Conservation (phyloP, 2,329 filamentous ascomycete species). For the Fulvia fulva region DNA sequence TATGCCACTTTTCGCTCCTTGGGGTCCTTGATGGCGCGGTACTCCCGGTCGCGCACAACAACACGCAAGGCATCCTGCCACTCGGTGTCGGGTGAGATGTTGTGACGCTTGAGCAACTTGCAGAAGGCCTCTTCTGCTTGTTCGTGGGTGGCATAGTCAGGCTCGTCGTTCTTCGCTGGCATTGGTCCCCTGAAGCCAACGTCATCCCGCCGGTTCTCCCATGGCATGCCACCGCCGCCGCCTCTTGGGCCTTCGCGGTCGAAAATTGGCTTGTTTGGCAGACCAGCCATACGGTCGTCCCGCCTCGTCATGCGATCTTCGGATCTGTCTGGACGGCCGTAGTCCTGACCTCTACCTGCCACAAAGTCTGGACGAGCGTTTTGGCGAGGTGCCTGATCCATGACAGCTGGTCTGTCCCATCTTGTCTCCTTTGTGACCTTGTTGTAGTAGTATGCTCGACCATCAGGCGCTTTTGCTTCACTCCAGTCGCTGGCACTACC, state of each 20-base stretch:
- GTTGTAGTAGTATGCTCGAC: conserved; percentile 91
- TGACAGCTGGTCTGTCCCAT: conserved; percentile 74
- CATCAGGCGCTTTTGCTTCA: conserved; percentile 81
- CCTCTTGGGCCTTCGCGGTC: conserved; percentile 24
- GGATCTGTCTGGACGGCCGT: conserved; percentile 9
- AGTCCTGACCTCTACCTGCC: conserved; percentile 44
- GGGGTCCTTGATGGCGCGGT: conserved; percentile 86
- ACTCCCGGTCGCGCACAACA: conserved; percentile 86
- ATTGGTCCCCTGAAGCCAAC: conserved; percentile 33
- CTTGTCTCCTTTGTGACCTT: conserved; percentile 86
- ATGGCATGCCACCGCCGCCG: conserved; percentile 26
- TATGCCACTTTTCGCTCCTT: conserved; percentile 87
- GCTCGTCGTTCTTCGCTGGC: conserved; percentile 39
- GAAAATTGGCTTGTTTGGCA: conserved; percentile 38
- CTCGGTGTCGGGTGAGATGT: conserved; percentile 84
- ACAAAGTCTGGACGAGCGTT: conserved; percentile 48
- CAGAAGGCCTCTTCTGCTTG: conserved; percentile 91
- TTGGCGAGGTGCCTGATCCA: conserved; percentile 16
- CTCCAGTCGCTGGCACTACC: conserved; percentile 73
- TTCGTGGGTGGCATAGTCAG: conserved; percentile 73
- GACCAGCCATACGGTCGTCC: conserved; percentile 38
- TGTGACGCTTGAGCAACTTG: conserved; percentile 80
- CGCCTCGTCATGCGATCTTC: conserved; percentile 30
- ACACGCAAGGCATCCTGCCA: conserved; percentile 87
- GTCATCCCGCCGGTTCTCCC: conserved; percentile 31